phyloP scores from a whole-genome alignment of 2,329 filamentous ascomycete species.

The Xylariaceae sp. region DNA sequence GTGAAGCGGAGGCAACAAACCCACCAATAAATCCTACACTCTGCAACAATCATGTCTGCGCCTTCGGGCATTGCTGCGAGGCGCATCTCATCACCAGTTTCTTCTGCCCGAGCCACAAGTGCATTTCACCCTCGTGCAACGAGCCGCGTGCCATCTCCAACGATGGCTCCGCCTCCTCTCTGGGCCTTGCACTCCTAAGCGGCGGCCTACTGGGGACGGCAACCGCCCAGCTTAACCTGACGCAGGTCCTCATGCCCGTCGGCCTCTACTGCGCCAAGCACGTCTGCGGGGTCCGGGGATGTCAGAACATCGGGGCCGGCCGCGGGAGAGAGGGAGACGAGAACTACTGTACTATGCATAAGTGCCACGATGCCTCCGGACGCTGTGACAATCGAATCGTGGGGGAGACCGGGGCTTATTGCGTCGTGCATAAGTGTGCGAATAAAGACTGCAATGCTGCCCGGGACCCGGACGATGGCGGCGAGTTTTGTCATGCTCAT shows the following conservation, averaged over 20 bases:
- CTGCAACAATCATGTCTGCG: background rate
- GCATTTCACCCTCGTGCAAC: background rate
- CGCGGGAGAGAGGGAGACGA: too few relatives aligned
- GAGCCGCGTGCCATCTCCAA: conserved; percentile 5
- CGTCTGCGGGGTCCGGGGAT: background rate
- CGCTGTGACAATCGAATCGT: too few relatives aligned
- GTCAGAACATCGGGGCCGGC: too few relatives aligned
- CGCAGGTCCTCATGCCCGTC: conserved; percentile 13
- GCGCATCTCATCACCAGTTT: background rate
- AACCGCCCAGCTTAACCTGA: background rate
- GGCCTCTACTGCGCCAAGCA: conserved; percentile 8
- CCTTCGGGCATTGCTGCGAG: conserved; percentile 1
- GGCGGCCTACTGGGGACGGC: conserved; percentile 3
- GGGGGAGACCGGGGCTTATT: background rate
- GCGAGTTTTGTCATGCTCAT: background rate
- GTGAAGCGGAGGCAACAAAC: conserved; percentile 8
- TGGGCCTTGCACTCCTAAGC: too few relatives aligned
- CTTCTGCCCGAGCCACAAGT: background rate
- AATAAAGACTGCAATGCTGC: background rate
- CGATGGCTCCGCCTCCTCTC: too few relatives aligned
- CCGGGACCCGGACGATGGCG: background rate
- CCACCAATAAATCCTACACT: conserved; percentile 1
- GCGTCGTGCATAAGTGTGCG: conserved; percentile 6
- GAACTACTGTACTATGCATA: too few relatives aligned
- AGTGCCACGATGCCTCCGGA: too few relatives aligned